phyloP scores from a whole-genome alignment of 1,284 basidiomycete species.

The Cystobasidiaceae sp. region DNA sequence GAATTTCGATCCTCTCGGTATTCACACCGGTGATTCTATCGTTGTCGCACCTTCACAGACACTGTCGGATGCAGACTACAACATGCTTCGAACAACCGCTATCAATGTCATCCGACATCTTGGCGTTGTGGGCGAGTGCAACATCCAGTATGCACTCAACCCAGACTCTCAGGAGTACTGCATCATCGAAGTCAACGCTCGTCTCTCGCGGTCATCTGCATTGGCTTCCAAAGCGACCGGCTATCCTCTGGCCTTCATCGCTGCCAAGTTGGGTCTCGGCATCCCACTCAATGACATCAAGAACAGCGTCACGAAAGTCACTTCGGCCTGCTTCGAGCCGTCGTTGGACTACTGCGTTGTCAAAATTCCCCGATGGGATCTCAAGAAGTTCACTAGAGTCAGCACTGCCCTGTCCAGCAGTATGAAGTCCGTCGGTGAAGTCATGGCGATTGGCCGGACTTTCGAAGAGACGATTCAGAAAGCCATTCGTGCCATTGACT shows the following conservation, averaged over 20 bases:
- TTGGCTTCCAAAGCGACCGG: slow-evolving; percentile 98
- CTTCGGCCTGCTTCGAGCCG: slow-evolving; percentile 95
- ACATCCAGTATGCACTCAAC: slow-evolving; percentile 98
- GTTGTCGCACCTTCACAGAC: slow-evolving; percentile 97
- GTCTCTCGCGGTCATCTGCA: slow-evolving; percentile 94
- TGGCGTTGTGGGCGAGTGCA: slow-evolving; percentile 96
- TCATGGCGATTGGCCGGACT: slow-evolving; percentile 96
- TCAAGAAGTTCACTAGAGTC: slow-evolving; percentile 94
- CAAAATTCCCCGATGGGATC: slow-evolving; percentile 98
- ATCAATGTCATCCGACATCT: slow-evolving; percentile 97
- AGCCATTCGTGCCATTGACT: slow-evolving; percentile 93
- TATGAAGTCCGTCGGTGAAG: slow-evolving; percentile 99
- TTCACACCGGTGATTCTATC: slow-evolving; percentile 99
- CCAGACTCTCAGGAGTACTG: slow-evolving; percentile 93
- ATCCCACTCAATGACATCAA: slow-evolving; percentile 97
- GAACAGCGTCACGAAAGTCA: slow-evolving; percentile 94
- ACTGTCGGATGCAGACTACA: slow-evolving; percentile 91
- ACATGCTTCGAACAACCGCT: slow-evolving; percentile 96
- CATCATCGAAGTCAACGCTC: slow-evolving; percentile 99
- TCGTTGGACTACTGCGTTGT: slow-evolving; percentile 95
- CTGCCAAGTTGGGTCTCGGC: slow-evolving; percentile 92
- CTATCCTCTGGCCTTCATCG: slow-evolving; percentile 96
- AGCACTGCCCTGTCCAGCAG: slow-evolving; percentile 79
- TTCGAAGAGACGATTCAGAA: slow-evolving; percentile 99
- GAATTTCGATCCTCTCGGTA: slow-evolving; percentile 98